Percentiles rank a stretch among this genome's conserved stretches.
These are phyloP conservation scores for Malus hybrid DNA, from an alignment of 331 rosid genomes.

Conservation along the genomic window DNA sequence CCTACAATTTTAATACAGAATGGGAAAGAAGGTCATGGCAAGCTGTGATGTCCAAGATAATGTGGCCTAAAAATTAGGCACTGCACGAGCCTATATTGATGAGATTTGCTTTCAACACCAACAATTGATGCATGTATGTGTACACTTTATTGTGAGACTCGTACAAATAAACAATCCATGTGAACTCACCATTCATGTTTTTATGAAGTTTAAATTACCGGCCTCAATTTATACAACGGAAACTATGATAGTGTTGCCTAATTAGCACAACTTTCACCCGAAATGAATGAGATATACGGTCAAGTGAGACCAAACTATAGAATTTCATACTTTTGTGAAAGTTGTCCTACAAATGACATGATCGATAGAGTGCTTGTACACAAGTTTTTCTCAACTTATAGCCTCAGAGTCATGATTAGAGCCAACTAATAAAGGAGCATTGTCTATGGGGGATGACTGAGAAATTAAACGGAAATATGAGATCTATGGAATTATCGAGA, in stretches of 20 bases:
- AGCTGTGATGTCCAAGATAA: not conserved
- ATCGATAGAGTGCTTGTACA: too few relatives aligned
- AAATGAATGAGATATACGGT: too few relatives aligned
- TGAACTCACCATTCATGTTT: too few relatives aligned
- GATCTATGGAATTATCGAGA: not conserved
- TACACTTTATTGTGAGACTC: too few relatives aligned
- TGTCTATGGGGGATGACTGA: not conserved
- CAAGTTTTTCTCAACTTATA: too few relatives aligned
- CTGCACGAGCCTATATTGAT: not conserved
- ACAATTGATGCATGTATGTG: not conserved
- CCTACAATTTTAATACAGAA: not conserved
- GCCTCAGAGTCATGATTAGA: not conserved
- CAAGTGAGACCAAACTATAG: too few relatives aligned
- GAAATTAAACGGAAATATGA: not conserved
- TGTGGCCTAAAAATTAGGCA: conserved; percentile 7
- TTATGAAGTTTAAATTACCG: not conserved
- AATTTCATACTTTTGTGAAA: too few relatives aligned
- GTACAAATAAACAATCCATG: too few relatives aligned
- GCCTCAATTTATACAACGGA: not conserved
- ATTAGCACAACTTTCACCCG: too few relatives aligned
- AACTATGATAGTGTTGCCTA: too few relatives aligned
- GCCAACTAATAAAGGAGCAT: not conserved
- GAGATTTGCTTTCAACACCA: not conserved
- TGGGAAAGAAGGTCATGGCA: not conserved
- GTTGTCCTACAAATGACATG: too few relatives aligned